A percentile compares a stretch with the other conserved stretches of the same genome.
Conservation (phyloP, 768 basidiomycete genomes). For the Lactarius quietus region DNA sequence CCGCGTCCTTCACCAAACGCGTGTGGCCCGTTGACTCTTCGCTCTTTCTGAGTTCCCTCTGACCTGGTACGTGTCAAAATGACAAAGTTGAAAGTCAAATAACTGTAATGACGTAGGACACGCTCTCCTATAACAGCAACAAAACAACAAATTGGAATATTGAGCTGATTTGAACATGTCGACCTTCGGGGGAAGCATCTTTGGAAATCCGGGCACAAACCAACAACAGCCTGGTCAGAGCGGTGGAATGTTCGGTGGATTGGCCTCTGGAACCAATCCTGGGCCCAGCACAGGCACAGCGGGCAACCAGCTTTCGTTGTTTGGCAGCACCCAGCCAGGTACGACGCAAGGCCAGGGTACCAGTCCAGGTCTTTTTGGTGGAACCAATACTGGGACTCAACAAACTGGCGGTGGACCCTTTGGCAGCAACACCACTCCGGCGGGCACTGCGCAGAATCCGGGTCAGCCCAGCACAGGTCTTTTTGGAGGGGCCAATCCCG, state of each 20-base stretch:
- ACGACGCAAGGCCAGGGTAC: constrained; percentile 7
- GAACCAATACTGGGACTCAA: constrained; percentile 10
- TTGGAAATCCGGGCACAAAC: constrained; percentile 24
- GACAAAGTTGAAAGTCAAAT: not conserved
- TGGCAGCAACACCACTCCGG: constrained; percentile 16
- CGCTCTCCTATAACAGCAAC: not conserved
- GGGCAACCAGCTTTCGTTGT: constrained; percentile 5
- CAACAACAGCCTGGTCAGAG: constrained; percentile 29
- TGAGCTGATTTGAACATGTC: constrained; percentile 18
- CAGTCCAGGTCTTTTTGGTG: constrained; percentile 6
- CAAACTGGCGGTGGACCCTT: constrained; percentile 27
- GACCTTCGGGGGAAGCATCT: constrained; percentile 19
- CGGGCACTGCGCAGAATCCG: not conserved
- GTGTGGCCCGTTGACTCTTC: not conserved
- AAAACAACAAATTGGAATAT: not conserved
- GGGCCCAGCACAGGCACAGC: not conserved
- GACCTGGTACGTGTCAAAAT: constrained; percentile 7
- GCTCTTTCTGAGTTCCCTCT: not conserved
- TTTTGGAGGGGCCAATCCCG: constrained; percentile 10
- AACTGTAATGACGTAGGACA: not conserved
- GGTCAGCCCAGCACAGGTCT: constrained; percentile 4
- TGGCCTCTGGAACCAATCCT: constrained; percentile 11
- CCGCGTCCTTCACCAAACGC: not conserved
- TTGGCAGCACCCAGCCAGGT: constrained; percentile 16
- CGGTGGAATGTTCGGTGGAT: constrained; percentile 21